Conservation (phyloP, 805 yeast genomes). For the Metschnikowia koreensis region DNA sequence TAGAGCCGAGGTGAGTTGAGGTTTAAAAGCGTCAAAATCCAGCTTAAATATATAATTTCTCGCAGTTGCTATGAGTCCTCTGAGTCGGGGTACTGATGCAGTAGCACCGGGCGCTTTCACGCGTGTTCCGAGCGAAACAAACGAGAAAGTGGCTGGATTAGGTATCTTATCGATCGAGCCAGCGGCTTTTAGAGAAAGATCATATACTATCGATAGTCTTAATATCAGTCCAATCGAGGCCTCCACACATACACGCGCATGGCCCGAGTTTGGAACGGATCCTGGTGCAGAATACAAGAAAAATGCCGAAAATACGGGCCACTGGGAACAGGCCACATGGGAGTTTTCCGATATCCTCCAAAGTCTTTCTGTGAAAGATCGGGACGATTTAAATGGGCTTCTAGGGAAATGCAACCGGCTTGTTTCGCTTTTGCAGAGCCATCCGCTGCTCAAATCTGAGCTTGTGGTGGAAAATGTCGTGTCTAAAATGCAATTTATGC, state of each 20-base stretch:
- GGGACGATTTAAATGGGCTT: constrained; percentile 43
- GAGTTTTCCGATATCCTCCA: constrained; percentile 60
- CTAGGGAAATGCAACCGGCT: constrained; percentile 66
- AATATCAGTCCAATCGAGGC: constrained; percentile 20
- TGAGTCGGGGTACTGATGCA: background rate
- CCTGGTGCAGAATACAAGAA: background rate
- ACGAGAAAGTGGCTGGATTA: constrained; percentile 7
- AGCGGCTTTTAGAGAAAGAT: constrained; percentile 10
- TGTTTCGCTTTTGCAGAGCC: constrained; percentile 50
- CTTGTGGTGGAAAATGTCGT: constrained; percentile 58
- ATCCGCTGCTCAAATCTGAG: constrained; percentile 64
- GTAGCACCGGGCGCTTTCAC: background rate
- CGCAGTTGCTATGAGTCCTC: background rate
- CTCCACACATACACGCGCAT: constrained; percentile 5
- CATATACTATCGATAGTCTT: constrained; percentile 20
- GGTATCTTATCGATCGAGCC: constrained; percentile 11
- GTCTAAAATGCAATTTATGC: constrained; percentile 55
- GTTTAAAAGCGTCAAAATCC: background rate
- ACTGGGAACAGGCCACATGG: constrained; percentile 47
- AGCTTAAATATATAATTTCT: background rate
- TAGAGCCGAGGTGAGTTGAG: background rate
- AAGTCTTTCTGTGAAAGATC: constrained; percentile 47
- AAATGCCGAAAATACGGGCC: background rate
- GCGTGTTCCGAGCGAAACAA: background rate
- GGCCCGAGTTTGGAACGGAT: background rate